phyloP scores from a whole-genome alignment of 2,329 filamentous ascomycete species.

The Tolypocladium amazonense region DNA sequence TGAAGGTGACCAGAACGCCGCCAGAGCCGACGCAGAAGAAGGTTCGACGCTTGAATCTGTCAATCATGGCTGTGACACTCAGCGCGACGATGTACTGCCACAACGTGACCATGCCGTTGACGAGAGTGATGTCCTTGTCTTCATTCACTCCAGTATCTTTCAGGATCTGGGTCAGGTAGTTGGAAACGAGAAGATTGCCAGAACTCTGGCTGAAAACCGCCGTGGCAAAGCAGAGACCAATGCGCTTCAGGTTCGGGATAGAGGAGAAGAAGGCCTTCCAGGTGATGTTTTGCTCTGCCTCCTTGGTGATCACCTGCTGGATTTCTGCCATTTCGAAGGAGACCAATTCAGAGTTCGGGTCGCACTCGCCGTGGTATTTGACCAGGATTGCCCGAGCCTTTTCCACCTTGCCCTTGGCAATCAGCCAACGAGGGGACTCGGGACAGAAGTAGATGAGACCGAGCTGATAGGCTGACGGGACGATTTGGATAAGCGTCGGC shows the following conservation, averaged over 20 bases:
- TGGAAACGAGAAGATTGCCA: conserved; percentile 30
- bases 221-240: conserved; percentile 27
- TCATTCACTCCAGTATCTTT: conserved; percentile 26
- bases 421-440: conserved; percentile 49
- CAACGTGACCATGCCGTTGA: conserved; percentile 29
- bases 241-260: conserved; percentile 25
- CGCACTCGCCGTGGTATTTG: conserved; percentile 40
- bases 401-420: conserved; percentile 37
- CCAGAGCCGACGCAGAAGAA: conserved; percentile 28
- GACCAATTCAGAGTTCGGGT: conserved; percentile 31
- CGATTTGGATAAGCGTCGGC: conserved; percentile 40
- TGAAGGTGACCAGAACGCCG: conserved; percentile 26
- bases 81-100: conserved; percentile 32
- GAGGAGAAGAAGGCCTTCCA: conserved; percentile 32
- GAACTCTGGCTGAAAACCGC: conserved; percentile 29
- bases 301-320: conserved; percentile 28
- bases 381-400: conserved; percentile 39
- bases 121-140: conserved; percentile 26
- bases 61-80: conserved; percentile 22
- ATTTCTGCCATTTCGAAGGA: conserved; percentile 39
- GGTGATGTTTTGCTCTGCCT: conserved; percentile 20
- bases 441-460: conserved; percentile 39
- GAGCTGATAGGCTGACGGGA: conserved; percentile 31
- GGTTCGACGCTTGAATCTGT: conserved; percentile 24
- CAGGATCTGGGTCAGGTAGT: conserved; percentile 28